These are phyloP conservation scores for Monilinia laxa DNA, from an alignment of 2,329 filamentous ascomycete genomes.

Conservation along the genomic window DNA sequence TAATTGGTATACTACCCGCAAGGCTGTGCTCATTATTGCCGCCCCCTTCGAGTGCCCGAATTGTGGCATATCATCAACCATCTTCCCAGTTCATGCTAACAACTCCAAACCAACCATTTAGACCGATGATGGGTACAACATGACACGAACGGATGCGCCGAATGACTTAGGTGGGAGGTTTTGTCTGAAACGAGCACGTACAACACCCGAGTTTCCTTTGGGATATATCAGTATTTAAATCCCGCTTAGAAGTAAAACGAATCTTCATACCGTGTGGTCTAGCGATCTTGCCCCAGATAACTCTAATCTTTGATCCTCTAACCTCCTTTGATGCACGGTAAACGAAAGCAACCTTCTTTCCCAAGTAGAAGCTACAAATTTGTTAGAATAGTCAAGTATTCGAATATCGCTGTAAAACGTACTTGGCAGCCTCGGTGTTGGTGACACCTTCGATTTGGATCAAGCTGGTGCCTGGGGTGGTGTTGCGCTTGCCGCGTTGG, in stretches of 20 bases:
- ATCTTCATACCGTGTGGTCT: conserved; percentile 77
- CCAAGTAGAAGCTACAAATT: conserved; percentile 74
- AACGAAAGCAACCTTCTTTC: conserved; percentile 98
- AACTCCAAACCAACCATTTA: conserved; percentile 60
- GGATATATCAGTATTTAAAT: conserved; percentile 25
- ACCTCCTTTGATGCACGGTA: conserved; percentile 95
- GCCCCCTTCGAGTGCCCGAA: conserved; percentile 50
- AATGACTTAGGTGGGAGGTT: conserved; percentile 97
- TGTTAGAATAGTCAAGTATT: conserved; percentile 29
- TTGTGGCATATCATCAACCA: conserved; percentile 61
- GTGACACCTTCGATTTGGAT: conserved; percentile 99
- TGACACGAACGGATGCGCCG: conserved; percentile 92
- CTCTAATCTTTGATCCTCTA: conserved; percentile 95
- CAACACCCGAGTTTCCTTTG: conserved; percentile 92
- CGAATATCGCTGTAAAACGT: conserved; percentile 44
- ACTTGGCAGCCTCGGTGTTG: conserved; percentile 83
- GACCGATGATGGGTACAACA: conserved; percentile 98
- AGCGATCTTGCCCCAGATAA: conserved; percentile 99
- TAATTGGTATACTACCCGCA: conserved; percentile 57
- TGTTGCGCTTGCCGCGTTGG: conserved; percentile 91
- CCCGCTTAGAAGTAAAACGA: neutral
- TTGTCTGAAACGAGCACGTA: conserved; percentile 94
- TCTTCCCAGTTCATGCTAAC: conserved; percentile 51
- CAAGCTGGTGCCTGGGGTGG: conserved; percentile 86
- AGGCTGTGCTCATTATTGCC: conserved; percentile 54